Evolutionary conservation across 495 filamentous ascomycete species (phyloP).

Genomic region (Podospora pseudoanserina): DNA sequence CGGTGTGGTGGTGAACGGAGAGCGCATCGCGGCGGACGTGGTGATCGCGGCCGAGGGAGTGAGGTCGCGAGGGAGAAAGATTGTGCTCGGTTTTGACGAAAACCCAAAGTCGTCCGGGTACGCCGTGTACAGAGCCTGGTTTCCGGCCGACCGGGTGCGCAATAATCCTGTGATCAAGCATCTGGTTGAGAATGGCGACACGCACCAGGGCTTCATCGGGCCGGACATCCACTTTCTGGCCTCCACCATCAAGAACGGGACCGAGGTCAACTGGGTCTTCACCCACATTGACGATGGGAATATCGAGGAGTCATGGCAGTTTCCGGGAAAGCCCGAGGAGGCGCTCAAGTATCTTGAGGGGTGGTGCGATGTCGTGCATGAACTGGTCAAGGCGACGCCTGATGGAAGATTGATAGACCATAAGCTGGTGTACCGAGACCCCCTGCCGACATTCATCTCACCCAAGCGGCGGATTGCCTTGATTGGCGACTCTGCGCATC

Average conservation of each 20-base stretch:
- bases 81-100: conserved; percentile 61
- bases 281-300: conserved; percentile 52
- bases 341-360: conserved; percentile 56
- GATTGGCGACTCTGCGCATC: conserved; percentile 69
- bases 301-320: conserved; percentile 61
- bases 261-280: conserved; percentile 67
- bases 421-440: conserved; percentile 70
- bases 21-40: conserved; percentile 52
- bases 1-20: conserved; percentile 52
- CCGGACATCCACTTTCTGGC: conserved; percentile 64
- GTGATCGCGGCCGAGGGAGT: conserved; percentile 64
- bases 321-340: conserved; percentile 57
- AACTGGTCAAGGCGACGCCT: conserved; percentile 58
- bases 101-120: conserved; percentile 58
- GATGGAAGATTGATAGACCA: conserved; percentile 59
- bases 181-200: conserved; percentile 62
- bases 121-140: conserved; percentile 59
- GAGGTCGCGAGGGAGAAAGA: conserved; percentile 54
- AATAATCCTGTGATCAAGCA: conserved; percentile 58
- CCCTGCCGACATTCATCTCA: conserved; percentile 62
- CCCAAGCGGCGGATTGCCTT: conserved; percentile 55
- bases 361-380: conserved; percentile 62
- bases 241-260: conserved; percentile 57
- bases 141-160: conserved; percentile 56
- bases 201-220: conserved; percentile 57